Conservation (phyloP, 2,329 filamentous ascomycete genomes). For the Paracoccidioides lutzii region DNA sequence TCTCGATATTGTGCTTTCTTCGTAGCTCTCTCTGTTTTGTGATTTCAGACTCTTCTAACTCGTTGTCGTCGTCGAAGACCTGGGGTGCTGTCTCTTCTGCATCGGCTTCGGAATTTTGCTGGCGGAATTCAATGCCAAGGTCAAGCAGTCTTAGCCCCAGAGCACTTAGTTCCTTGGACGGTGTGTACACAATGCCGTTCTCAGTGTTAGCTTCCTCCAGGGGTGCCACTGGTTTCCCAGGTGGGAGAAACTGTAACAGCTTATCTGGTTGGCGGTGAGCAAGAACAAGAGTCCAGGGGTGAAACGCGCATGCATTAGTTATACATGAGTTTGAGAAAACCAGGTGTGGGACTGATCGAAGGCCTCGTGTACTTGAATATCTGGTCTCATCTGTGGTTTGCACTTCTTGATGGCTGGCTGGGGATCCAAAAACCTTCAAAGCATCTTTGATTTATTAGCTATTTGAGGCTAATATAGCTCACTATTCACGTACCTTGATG, state of each 20-base stretch:
- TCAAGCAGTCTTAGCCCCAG: conserved; percentile 14
- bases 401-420: not conserved
- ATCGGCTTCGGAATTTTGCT: conserved; percentile 2
- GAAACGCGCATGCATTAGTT: conserved; percentile 16
- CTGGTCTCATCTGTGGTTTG: conserved; percentile 8
- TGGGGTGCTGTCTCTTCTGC: not conserved
- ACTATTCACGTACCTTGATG: not conserved
- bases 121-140: conserved; percentile 2
- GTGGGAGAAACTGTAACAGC: conserved; percentile 20
- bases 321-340: conserved; percentile 17
- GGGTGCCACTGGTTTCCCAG: conserved; percentile 15
- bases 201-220: conserved; percentile 9
- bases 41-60: conserved; percentile 5
- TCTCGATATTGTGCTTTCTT: conserved; percentile 16
- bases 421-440: not conserved
- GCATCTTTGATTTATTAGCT: not conserved
- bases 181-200: conserved; percentile 21
- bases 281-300: conserved; percentile 20
- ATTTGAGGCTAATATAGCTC: not conserved
- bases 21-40: conserved; percentile 14
- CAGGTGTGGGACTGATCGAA: conserved; percentile 25
- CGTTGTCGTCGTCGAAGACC: conserved; percentile 6
- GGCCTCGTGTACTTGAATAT: conserved; percentile 22
- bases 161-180: conserved; percentile 13
- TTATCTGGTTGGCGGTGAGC: conserved; percentile 18